These are phyloP conservation scores for Neonectria neomacrospora DNA, from an alignment of 2,329 filamentous ascomycete species.

Conservation along the genomic window DNA sequence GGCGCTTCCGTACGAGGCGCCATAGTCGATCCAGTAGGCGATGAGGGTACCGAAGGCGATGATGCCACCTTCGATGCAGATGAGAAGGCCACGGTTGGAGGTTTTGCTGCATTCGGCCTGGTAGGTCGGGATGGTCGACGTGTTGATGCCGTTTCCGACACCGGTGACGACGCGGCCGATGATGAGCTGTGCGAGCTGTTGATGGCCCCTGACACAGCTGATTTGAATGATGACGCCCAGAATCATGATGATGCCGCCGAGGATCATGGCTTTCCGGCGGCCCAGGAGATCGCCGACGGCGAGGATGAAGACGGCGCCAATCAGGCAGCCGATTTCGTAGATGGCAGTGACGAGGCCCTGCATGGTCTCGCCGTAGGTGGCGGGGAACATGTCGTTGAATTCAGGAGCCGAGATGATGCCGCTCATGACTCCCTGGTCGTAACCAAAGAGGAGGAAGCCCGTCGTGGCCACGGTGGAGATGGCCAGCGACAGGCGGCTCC, in stretches of 20 bases:
- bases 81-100: slow-evolving; percentile 63
- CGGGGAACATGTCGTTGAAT: slow-evolving; percentile 60
- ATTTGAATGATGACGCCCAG: slow-evolving; percentile 70
- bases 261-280: slow-evolving; percentile 64
- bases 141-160: slow-evolving; percentile 62
- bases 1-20: slow-evolving; percentile 54
- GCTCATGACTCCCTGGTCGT: slow-evolving; percentile 66
- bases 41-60: slow-evolving; percentile 56
- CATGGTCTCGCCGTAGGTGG: slow-evolving; percentile 57
- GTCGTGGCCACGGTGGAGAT: slow-evolving; percentile 73
- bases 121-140: slow-evolving; percentile 65
- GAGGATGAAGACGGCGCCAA: slow-evolving; percentile 61
- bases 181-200: slow-evolving; percentile 60
- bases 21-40: slow-evolving; percentile 58
- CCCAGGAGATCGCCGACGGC: slow-evolving; percentile 64
- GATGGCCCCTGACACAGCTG: slow-evolving; percentile 51
- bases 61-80: slow-evolving; percentile 60
- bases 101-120: slow-evolving; percentile 65
- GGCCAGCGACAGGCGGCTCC: slow-evolving; percentile 64
- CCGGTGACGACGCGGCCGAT: slow-evolving; percentile 63
- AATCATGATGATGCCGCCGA: slow-evolving; percentile 68
- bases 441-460: slow-evolving; percentile 70
- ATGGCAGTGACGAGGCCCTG: slow-evolving; percentile 61
- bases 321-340: slow-evolving; percentile 65
- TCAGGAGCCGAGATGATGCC: slow-evolving; percentile 63